phyloP scores from a whole-genome alignment of 2,329 filamentous ascomycete species.

The Fusarium nematophilum region DNA sequence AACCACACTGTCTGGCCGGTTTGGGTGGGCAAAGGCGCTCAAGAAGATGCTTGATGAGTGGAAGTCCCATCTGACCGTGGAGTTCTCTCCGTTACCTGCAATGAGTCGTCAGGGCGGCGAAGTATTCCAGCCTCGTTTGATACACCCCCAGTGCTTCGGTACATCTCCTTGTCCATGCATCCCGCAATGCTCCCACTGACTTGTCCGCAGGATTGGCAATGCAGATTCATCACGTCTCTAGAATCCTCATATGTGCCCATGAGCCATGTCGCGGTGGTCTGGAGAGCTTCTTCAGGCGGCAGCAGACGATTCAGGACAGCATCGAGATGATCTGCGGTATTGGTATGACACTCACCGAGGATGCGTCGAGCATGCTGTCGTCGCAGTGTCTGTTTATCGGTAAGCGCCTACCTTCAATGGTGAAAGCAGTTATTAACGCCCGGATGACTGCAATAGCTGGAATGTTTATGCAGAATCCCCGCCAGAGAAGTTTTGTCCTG shows the following conservation, averaged over 20 bases:
- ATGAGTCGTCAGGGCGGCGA: constrained; percentile 31
- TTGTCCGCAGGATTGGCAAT: constrained; percentile 18
- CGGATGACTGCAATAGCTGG: no score
- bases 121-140: constrained; percentile 59
- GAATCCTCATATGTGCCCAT: constrained; percentile 51
- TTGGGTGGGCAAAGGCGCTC: constrained; percentile 25
- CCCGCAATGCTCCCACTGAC: background rate
- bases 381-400: constrained; percentile 55
- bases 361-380: constrained; percentile 55
- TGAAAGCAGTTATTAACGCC: background rate
- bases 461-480: constrained; percentile 30
- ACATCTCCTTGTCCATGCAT: background rate
- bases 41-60: constrained; percentile 44
- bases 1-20: background rate
- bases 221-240: constrained; percentile 28
- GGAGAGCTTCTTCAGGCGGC: constrained; percentile 55
- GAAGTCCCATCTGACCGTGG: constrained; percentile 48
- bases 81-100: constrained; percentile 55
- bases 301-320: constrained; percentile 36
- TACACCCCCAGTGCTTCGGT: constrained; percentile 59
- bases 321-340: constrained; percentile 58
- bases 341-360: constrained; percentile 56
- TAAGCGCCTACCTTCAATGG: background rate
- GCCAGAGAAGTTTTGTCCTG: constrained; percentile 24
- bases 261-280: constrained; percentile 43